Evolutionary conservation across 164 flowering plant genomes (phyloP), one percentile per base, ranked within the genome.

Genomic region (Tetrastigma voinierianum): DNA sequence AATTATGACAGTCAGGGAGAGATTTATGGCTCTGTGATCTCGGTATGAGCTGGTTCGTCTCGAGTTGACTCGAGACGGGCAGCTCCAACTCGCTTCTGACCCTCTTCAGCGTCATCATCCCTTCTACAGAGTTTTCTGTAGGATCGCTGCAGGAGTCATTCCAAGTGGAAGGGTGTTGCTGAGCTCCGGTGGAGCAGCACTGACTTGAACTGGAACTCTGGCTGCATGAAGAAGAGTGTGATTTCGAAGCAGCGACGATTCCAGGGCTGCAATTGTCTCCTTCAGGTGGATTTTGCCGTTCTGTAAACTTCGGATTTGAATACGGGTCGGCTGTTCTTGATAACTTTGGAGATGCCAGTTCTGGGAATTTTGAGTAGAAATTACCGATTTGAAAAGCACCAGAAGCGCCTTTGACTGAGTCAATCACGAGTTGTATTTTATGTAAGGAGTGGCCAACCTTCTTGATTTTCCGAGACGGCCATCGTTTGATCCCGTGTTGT

Each of bases 381-480:
- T 81, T 69, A 15, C 74, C 70, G 10, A 82, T 79, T 57, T 66
- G 77, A 46, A n/a, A 54, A 61, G 75, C 44, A 52, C 83, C 81
- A 17, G 81, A 75, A n/a, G 77, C 67, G 58, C 83, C 81, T 58
- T 79, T 72, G 6, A 82, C 83, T 3, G 85, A 79, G 70, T 75
- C 80, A n/a, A 82, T 82, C n/a, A 82, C 81, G 10, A 49, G 72
- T 49, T 78, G 85, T 55, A 79, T 71, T 60, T 77, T 82, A 76
- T 72, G 74, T 18, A 82, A 66, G 8, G 85, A 82, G 70, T 80
- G 83, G 18, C 81, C 83, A 10, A 82, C 86, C 59, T 82, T 82
- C 78, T 80, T 82, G 63, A 82, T 75, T 62, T 80, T 79, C 45
- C 86, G 81, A 48, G 86, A 82, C 44, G 86, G 86, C 86, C 86